A percentile compares a stretch with the other conserved stretches of the same genome.
These are phyloP conservation scores for Yamadazyma tumulicola DNA, from an alignment of 805 yeast genomes.

Conservation along the genomic window DNA sequence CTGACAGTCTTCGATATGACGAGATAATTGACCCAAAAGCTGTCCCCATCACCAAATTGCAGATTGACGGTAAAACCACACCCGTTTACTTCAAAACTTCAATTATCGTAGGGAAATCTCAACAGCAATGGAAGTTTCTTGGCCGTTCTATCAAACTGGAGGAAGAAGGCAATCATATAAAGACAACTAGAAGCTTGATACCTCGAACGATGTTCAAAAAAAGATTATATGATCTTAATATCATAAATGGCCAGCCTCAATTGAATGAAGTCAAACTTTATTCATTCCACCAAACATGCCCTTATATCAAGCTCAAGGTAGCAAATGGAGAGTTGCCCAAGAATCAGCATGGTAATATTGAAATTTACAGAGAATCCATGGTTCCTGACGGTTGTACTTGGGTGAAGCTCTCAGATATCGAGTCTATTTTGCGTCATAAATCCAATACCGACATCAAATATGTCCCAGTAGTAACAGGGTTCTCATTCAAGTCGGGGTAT, in stretches of 20 bases:
- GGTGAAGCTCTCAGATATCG: constrained; percentile 22
- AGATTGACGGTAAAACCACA: constrained; percentile 12
- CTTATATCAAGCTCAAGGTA: constrained; percentile 14
- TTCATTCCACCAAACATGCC: constrained; percentile 28
- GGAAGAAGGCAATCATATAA: constrained; percentile 17
- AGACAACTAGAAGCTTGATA: constrained; percentile 13
- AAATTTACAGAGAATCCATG: constrained; percentile 25
- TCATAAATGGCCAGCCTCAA: constrained; percentile 15
- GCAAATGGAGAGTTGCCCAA: constrained; percentile 18
- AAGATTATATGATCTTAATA: constrained; percentile 17
- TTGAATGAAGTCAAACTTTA: constrained; percentile 20
- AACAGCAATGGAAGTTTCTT: constrained; percentile 31
- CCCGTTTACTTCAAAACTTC: constrained; percentile 20
- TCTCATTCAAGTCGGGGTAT: constrained; percentile 21
- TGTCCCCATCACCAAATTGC: constrained; percentile 15
- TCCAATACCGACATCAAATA: constrained; percentile 15
- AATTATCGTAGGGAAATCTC: constrained; percentile 26
- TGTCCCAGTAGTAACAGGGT: constrained; percentile 32
- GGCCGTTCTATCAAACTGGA: constrained; percentile 26
- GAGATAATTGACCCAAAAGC: constrained; percentile 17
- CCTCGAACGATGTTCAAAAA: constrained; percentile 22
- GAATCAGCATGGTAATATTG: constrained; percentile 30
- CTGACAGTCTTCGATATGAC: constrained; percentile 22
- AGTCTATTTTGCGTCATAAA: constrained; percentile 16
- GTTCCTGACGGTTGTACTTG: constrained; percentile 28